Evolutionary conservation across 2,329 filamentous ascomycete genomes (phyloP).

Genomic region (Pseudopyricularia cyperi): DNA sequence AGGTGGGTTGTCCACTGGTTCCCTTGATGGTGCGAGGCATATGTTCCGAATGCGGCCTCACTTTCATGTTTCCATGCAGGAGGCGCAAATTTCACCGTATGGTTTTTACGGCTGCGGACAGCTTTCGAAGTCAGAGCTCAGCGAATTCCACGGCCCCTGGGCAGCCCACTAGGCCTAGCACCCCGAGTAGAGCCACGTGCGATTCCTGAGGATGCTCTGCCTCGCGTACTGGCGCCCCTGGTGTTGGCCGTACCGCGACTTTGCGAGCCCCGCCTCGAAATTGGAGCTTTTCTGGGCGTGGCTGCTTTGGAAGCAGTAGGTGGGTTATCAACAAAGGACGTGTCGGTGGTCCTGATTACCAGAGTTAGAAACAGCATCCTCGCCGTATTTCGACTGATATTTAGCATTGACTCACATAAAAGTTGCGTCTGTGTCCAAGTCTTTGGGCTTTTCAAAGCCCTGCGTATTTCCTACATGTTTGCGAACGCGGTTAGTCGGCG

Average conservation of each 20-base stretch:
- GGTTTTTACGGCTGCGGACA: neutral
- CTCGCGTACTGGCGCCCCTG: conserved; percentile 23
- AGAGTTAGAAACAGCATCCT: conserved; percentile 4
- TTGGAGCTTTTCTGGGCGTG: conserved; percentile 25
- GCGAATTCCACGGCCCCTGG: conserved; percentile 30
- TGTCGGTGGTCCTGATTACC: conserved; percentile 65
- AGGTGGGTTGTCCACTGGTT: no score
- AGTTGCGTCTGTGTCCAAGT: conserved; percentile 57
- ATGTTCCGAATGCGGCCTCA: no score
- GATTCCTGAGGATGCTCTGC: conserved; percentile 14
- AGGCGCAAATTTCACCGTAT: neutral
- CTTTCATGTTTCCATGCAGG: neutral
- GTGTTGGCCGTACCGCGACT: conserved; percentile 26
- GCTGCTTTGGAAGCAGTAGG: conserved; percentile 35
- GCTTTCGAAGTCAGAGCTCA: neutral
- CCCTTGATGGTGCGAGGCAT: no score
- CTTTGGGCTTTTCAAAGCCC: conserved; percentile 17
- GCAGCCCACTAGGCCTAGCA: conserved; percentile 29
- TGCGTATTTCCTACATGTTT: conserved; percentile 4
- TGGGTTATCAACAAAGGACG: conserved; percentile 81
- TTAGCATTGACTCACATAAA: conserved; percentile 48
- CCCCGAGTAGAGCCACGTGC: conserved; percentile 21
- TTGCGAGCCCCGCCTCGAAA: conserved; percentile 31
- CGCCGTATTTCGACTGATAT: neutral
- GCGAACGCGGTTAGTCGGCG: neutral